Evolutionary conservation across 257 asterid genomes (phyloP).

Genomic region (Solanum okadae): DNA sequence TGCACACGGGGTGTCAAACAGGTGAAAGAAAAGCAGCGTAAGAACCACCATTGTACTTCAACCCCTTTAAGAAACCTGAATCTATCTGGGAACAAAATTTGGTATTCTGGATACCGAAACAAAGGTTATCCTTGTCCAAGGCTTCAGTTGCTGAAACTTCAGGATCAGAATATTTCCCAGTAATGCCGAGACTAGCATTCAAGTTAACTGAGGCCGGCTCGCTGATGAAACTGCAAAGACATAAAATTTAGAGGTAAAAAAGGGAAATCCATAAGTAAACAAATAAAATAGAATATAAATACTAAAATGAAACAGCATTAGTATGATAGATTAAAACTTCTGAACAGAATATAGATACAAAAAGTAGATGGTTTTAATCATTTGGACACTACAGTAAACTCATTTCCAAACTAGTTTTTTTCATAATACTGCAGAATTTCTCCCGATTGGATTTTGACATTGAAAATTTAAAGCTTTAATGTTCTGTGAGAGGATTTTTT

Average conservation of each 20-base stretch:
- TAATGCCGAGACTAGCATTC: constrained; percentile 48
- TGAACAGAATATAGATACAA: not conserved
- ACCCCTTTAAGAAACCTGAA: constrained; percentile 48
- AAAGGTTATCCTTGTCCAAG: constrained; percentile 9
- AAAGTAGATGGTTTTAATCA: not conserved
- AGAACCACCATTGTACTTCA: constrained; percentile 48
- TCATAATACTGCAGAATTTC: not conserved
- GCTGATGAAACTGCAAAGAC: constrained; percentile 53
- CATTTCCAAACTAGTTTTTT: not conserved
- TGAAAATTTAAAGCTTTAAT: not conserved
- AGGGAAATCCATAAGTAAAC: not conserved
- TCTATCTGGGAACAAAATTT: constrained; percentile 35
- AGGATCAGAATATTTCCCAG: constrained; percentile 16
- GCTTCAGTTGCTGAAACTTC: constrained; percentile 16
- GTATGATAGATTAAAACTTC: not conserved
- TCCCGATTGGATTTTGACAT: not conserved
- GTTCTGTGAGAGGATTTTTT: not conserved
- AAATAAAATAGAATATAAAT: not conserved
- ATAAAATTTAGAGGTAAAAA: not conserved
- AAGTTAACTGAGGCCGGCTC: constrained; percentile 58
- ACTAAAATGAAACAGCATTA: not conserved
- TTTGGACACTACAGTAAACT: not conserved
- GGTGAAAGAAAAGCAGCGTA: constrained; percentile 55
- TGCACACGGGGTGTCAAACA: not conserved
- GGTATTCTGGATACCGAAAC: constrained; percentile 48